Evolutionary conservation across 1,284 basidiomycete species (phyloP).

Genomic region (Puccinia polysora): DNA sequence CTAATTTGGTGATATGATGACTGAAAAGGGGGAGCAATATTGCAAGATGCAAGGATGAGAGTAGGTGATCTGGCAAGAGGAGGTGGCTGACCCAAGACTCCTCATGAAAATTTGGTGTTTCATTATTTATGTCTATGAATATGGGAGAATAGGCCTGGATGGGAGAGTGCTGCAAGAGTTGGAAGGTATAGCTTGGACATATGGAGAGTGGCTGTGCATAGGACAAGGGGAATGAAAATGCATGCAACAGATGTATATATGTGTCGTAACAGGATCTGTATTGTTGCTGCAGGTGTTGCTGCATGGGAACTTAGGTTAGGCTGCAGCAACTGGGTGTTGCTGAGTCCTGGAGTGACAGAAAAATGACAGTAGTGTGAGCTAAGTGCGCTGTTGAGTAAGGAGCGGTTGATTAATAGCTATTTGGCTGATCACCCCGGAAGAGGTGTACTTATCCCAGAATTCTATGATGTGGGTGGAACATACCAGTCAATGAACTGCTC

Average conservation of each 20-base stretch:
- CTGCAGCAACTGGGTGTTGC: too few species aligned
- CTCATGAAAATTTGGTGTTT: neutral
- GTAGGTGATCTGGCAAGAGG: neutral
- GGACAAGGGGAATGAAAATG: too few species aligned
- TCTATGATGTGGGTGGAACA: too few species aligned
- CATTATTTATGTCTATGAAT: neutral
- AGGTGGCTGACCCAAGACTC: too few species aligned
- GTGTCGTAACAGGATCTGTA: neutral
- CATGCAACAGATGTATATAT: too few species aligned
- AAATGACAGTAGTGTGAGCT: neutral
- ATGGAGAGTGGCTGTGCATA: too few species aligned
- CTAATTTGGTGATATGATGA: too few species aligned
- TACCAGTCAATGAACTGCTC: too few species aligned
- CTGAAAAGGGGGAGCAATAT: neutral
- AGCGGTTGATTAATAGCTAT: too few species aligned
- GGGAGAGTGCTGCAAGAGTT: neutral
- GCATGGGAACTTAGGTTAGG: neutral
- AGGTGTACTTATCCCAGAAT: too few species aligned
- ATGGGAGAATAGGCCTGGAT: neutral
- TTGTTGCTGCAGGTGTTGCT: neutral
- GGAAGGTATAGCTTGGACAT: neutral
- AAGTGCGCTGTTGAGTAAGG: too few species aligned
- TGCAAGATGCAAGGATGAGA: neutral
- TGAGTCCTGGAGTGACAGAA: neutral
- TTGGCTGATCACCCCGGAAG: too few species aligned